Conservation (phyloP, 345 rosid genomes). For the Populus tremula region DNA sequence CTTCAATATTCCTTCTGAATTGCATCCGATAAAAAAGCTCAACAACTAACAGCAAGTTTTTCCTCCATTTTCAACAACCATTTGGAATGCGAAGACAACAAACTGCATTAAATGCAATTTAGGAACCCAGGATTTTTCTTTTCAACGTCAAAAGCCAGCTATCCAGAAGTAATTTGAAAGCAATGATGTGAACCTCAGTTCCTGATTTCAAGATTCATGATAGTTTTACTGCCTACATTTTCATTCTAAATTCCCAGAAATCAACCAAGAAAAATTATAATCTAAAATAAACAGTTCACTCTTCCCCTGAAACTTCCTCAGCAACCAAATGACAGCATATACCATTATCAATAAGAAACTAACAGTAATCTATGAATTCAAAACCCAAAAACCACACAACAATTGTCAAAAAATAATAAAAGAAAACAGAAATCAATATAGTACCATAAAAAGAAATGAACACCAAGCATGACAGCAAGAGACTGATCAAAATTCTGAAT, state of each 20-base stretch:
- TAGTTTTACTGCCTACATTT: not conserved
- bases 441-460: constrained; percentile 82
- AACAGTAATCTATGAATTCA: not conserved
- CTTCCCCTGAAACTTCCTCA: not conserved
- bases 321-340: not conserved
- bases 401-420: not conserved
- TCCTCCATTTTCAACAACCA: no score
- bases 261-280: not conserved
- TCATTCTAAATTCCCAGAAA: not conserved
- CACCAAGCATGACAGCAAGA: constrained; percentile 64
- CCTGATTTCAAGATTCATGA: not conserved
- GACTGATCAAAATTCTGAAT: constrained; percentile 65
- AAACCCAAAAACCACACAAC: not conserved
- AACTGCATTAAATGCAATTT: no score
- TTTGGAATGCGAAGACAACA: not conserved
- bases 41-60: no score
- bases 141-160: not conserved
- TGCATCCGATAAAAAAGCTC: not conserved
- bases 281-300: not conserved
- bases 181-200: not conserved
- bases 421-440: not conserved
- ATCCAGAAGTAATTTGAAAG: not conserved
- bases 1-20: not conserved
- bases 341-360: not conserved
- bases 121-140: no score